Evolutionary conservation across 306 rosid genomes (phyloP).

Genomic region (Casuarina cunninghamiana): DNA sequence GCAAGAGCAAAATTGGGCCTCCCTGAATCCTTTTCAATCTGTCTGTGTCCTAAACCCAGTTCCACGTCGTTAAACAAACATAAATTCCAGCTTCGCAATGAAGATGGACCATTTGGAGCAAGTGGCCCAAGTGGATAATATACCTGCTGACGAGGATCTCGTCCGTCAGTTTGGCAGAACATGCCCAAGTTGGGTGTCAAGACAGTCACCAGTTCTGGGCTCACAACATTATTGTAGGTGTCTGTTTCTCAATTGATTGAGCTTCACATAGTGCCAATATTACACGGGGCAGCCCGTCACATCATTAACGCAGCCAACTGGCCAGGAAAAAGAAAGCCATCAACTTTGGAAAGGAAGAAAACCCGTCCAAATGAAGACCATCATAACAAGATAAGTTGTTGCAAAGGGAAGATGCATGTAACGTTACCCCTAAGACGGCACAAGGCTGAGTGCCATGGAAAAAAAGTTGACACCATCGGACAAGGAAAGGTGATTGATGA

Average conservation of each 20-base stretch:
- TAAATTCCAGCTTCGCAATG: no score
- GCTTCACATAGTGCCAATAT: neutral
- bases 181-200: neutral
- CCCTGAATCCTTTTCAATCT: no score
- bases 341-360: no score
- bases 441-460: no score
- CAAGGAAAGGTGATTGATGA: no score
- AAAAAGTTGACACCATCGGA: no score
- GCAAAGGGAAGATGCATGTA: neutral
- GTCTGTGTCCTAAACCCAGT: no score
- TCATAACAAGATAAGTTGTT: neutral
- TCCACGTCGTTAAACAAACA: no score
- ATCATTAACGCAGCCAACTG: neutral
- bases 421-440: no score
- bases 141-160: neutral
- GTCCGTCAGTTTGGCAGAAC: neutral
- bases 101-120: neutral
- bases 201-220: neutral
- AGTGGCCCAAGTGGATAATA: neutral
- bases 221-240: neutral
- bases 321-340: neutral
- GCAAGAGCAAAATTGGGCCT: no score
- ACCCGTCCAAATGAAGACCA: no score
- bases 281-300: neutral
- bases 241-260: neutral